Base-by-base conservation (phyloP, 768 basidiomycete species). In the Neoboletus brunneissimus region DNA sequence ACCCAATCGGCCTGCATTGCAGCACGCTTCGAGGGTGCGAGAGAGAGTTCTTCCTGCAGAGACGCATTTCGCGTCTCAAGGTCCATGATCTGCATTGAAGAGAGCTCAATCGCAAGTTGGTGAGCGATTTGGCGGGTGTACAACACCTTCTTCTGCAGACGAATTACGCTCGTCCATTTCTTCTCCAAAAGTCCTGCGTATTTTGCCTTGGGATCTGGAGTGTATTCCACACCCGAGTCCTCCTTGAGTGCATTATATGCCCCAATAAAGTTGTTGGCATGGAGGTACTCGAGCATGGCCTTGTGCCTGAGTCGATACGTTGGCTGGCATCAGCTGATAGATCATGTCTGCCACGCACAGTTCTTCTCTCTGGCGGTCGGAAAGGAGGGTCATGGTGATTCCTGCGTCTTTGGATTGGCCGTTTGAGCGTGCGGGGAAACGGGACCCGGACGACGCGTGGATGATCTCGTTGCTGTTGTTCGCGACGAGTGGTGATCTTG, bases 121-220 rank as follows among this genome's bases (percentile, higher is more conserved):
- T 48, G 55, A 38, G 54, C 35, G 57, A 57, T n/a, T 41, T 27
- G 35, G 59, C 58, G 44, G 42, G 47, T 37, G 44, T 37, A 63
- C 66, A 60, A 58, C 43, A 88, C 93, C 86, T 95, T 96, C 81
- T 95, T 92, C 77, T 98, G 95, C 70, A 98, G 73, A 62, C 95
- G 82, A 56, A 98, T 95, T 34, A 97, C 93, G 67, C 89, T 91
- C 48, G 92, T 96, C 95, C 95, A 98, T 73, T 98, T 98, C 86
- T 96, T 96, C 78, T 93, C 95, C 57, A 98, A 75, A 54, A 98
- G 75, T 1, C 94, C 94, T 2, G 86, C 85, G 65, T 86, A 88
- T 70, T 91, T 89, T 49, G 91, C 85, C 69, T 90, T 93, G 23
- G 91, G 85, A 77, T 96, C 94, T 16, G 89, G 90, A 4, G 80